Conservation (phyloP, 331 rosid genomes). For the Prunus yedoensis region DNA sequence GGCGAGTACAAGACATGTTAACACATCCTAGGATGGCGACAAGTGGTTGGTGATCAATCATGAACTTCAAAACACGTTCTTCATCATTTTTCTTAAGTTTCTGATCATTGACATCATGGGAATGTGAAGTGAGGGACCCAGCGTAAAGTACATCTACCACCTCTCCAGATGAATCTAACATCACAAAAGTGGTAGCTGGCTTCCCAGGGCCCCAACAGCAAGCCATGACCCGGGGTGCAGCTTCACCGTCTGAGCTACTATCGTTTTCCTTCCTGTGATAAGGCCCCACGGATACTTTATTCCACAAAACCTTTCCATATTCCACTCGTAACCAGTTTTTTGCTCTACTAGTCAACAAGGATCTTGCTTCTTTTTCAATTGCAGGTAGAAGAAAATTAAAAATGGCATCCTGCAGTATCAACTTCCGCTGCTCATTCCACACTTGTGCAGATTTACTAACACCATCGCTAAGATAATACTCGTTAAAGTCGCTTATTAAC, state of each 20-base stretch:
- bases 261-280: constrained; percentile 90
- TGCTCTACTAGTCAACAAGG: constrained; percentile 65
- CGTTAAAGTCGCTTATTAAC: constrained; percentile 80
- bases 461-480: constrained; percentile 88
- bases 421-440: constrained; percentile 97
- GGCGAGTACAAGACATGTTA: constrained; percentile 81
- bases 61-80: constrained; percentile 91
- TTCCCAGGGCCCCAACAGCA: constrained; percentile 99
- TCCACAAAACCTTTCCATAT: constrained; percentile 88
- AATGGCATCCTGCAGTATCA: constrained; percentile 84
- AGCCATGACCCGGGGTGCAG: constrained; percentile 98
- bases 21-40: constrained; percentile 93
- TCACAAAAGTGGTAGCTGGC: constrained; percentile 93
- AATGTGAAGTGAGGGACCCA: constrained; percentile 79
- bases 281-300: constrained; percentile 88
- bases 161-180: constrained; percentile 96
- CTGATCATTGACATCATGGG: constrained; percentile 79
- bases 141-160: constrained; percentile 88
- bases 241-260: constrained; percentile 71
- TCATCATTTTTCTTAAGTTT: constrained; percentile 89
- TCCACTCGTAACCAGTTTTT: constrained; percentile 78
- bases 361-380: constrained; percentile 93
- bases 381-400: constrained; percentile 84
- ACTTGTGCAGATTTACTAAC: constrained; percentile 96
- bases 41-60: constrained; percentile 99